Base-by-base conservation (phyloP, 2,329 filamentous ascomycete genomes). In the Microdochium paspali region DNA sequence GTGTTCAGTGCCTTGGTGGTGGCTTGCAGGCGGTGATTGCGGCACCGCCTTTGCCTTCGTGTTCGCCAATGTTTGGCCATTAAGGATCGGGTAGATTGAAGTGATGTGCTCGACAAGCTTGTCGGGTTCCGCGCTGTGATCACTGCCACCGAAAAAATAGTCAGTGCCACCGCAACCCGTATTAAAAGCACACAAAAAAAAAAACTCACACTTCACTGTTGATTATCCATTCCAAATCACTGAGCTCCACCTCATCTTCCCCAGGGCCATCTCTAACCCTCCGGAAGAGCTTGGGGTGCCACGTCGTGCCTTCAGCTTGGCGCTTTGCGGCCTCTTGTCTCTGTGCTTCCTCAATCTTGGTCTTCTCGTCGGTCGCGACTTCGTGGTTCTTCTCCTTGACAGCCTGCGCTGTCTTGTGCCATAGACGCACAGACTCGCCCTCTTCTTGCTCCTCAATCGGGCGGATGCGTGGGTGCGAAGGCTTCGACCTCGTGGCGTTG, bases 181-280 rank as follows among this genome's bases (percentile, higher is more conserved):
- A 7, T 13, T 9, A 46, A n/a, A 35, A 28, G 30, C 49, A 55
- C 45, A 56, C 5, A 32, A 44, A 12, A 13, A 15, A 15, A 39
- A 39, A 9, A n/a, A 64, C 73, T 61, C 67, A 95, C 90, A 98
- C 79, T 48, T 83, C 74, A 2, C 90, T 85, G 64, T 91, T 85
- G 59, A 98, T 87, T 59, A 97, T 90, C 88, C 89, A 98, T 66
- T 97, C 93, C 25, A 98, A 70, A 54, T 87, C 88, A 61, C 94
- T 89, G 63, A 94, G 87, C 24, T 87, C 87, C 61, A 91, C 84
- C 53, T 93, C 87, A 3, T 76, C 62, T 1, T 82, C 83, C 26
- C 83, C 84, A 2, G 82, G 80, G 1, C 84, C 86, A 23, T 82
- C 82, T 42, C 79, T 76, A 10, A 94, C 85, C 44, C 71, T 70